Percentiles rank a stretch among this genome's conserved stretches.
Evolutionary conservation across 139 green algal genomes (phyloP).

Genomic region (Haematococcus sp.): DNA sequence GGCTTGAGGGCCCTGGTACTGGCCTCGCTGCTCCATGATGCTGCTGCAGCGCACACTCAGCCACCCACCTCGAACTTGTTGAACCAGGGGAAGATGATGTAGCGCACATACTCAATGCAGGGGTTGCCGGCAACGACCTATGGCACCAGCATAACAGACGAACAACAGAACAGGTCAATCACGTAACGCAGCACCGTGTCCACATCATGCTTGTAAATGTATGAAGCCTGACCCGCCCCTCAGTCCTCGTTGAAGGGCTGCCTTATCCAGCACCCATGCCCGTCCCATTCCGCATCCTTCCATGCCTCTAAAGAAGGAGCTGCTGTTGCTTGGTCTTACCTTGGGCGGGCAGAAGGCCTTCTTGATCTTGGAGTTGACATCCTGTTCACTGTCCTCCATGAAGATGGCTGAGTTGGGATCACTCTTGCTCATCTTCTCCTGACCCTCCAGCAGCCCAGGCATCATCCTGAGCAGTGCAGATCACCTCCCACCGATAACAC

Average conservation of each 20-base stretch:
- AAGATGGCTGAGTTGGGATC: constrained; percentile 98
- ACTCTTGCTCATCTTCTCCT: constrained; percentile 99
- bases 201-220: too few relatives aligned
- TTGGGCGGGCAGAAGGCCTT: constrained; percentile 93
- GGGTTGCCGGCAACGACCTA: constrained; percentile 86
- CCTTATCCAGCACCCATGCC: too few relatives aligned
- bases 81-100: constrained; percentile 94
- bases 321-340: constrained; percentile 10
- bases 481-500: neutral
- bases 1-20: too few relatives aligned
- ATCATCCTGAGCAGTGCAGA: constrained; percentile 71
- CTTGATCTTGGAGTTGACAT: constrained; percentile 98
- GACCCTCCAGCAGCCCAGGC: constrained; percentile 88
- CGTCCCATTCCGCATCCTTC: too few relatives aligned
- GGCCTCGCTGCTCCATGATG: too few relatives aligned
- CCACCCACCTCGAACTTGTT: constrained; percentile 73
- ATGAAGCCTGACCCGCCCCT: too few relatives aligned
- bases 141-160: constrained; percentile 76
- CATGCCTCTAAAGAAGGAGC: too few relatives aligned
- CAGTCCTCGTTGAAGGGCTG: too few relatives aligned
- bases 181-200: too few relatives aligned
- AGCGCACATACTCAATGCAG: constrained; percentile 89
- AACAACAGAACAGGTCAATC: neutral
- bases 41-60: neutral
- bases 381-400: constrained; percentile 90